These are phyloP conservation scores for Saccharomyces kudriavzevii DNA, from an alignment of 805 yeast genomes.

Conservation along the genomic window DNA sequence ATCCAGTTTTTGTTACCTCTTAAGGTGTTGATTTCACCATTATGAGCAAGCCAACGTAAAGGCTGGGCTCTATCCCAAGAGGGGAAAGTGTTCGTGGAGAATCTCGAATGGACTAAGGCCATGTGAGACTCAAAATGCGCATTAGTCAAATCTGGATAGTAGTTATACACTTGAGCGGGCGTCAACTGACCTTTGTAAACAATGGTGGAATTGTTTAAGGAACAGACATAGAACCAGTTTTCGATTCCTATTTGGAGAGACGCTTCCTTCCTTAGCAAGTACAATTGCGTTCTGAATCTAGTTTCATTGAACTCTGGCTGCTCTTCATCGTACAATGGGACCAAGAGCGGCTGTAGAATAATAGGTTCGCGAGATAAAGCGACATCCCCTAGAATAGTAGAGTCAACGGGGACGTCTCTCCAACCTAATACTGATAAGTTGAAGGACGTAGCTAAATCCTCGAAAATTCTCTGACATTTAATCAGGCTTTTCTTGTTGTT, in stretches of 20 bases:
- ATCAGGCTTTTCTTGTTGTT: conserved; percentile 45
- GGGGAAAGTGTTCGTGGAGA: conserved; percentile 96
- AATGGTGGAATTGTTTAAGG: conserved; percentile 78
- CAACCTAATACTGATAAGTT: conserved; percentile 85
- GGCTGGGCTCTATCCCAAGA: conserved; percentile 99
- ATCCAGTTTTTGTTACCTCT: conserved; percentile 99
- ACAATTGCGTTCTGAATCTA: conserved; percentile 74
- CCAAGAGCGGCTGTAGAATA: conserved; percentile 88
- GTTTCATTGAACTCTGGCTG: conserved; percentile 34
- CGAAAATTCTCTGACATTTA: conserved; percentile 70
- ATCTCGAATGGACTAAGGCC: conserved; percentile 93
- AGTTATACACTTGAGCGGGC: conserved; percentile 90
- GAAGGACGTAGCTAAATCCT: conserved; percentile 64
- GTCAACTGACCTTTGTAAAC: conserved; percentile 97
- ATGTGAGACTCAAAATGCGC: conserved; percentile 91
- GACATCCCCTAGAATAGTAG: conserved; percentile 91
- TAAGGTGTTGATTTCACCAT: conserved; percentile 95
- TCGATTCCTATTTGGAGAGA: conserved; percentile 87
- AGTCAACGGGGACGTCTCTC: conserved; percentile 92
- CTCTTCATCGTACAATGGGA: conserved; percentile 34
- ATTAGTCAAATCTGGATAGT: conserved; percentile 86
- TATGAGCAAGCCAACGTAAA: conserved; percentile 92
- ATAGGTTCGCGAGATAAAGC: conserved; percentile 88
- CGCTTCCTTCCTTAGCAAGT: conserved; percentile 79
- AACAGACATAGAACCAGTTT: conserved; percentile 96